Conservation (phyloP, 2,329 filamentous ascomycete genomes). For the Diaporthe sp. region DNA sequence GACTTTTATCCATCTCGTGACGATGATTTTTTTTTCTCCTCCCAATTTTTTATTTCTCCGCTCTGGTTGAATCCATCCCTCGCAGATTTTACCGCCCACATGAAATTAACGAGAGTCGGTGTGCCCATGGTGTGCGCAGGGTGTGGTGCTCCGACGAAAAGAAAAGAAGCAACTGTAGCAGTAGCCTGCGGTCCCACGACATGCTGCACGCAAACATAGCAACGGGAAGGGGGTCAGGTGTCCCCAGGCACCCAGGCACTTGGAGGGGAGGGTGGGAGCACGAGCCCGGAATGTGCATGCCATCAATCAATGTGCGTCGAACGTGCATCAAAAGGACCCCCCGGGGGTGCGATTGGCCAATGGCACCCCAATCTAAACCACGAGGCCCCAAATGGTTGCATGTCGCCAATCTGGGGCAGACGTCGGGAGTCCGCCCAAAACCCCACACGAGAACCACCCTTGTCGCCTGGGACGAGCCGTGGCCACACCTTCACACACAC, state of each 20-base stretch:
- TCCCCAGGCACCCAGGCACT: neutral
- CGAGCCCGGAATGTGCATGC: slow-evolving; percentile 17
- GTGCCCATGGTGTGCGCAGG: slow-evolving; percentile 11
- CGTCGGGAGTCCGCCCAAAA: neutral
- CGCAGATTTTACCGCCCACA: neutral
- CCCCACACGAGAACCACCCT: slow-evolving; percentile 21
- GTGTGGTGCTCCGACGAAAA: slow-evolving; percentile 19
- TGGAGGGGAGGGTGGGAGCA: neutral
- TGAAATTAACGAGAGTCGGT: slow-evolving; percentile 8
- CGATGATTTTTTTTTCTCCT: neutral
- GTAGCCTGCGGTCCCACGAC: slow-evolving; percentile 4
- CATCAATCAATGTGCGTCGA: neutral
- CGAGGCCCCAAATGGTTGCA: slow-evolving; percentile 25
- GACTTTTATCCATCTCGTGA: neutral
- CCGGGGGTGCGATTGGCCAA: slow-evolving; percentile 27
- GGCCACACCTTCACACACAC: slow-evolving; percentile 24
- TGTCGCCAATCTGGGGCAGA: slow-evolving; percentile 24
- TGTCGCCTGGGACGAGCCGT: slow-evolving; percentile 25
- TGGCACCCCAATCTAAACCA: slow-evolving; percentile 29
- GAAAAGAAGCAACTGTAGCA: neutral
- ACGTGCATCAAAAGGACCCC: neutral
- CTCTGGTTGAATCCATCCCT: neutral
- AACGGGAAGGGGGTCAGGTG: neutral
- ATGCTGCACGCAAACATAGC: neutral
- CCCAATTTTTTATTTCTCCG: neutral